Evolutionary conservation across 1,139 yeast species (phyloP), one percentile per base, ranked within the genome.

Genomic region (Yamadazyma sp.): DNA sequence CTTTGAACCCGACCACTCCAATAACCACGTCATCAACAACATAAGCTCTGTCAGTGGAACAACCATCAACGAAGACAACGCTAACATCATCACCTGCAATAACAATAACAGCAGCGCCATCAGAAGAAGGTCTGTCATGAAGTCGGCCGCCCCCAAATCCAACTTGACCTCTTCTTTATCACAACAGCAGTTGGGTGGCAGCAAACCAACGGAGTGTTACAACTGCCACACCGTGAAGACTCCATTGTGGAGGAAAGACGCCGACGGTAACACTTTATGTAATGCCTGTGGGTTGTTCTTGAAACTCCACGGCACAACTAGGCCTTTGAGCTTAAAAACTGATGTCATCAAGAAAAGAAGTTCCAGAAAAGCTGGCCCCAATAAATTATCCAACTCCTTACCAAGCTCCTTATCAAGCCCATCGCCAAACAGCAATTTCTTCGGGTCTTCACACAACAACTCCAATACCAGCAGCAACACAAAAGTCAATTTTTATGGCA

Each of bases 331-430:
- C 31, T 67, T 91, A 50, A 91, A 91, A 60, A 88, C 96, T 3
- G 96, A 89, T 62, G 89, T 89, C 11, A 91, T 91, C 54, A 87
- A 88, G 63, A 83, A 92, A 43, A 75, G 97, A 55, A 48, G 49
- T n/a, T 40, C 48, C 5, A 39, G 53, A 34, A 44, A 47, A 38
- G 36, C 45, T 1, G 27, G 36, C 17, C 33, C 40, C 3, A 38
- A 31, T 11, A 46, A 46, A 39, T 40, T 47, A 34, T 43, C 48
- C 5, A 46, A 44, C 37, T 44, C 51, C 3, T 29, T 50, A 24
- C 51, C 54, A 1, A 45, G 25, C 31, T 24, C 43, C 2, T 38
- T 41, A 10, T 31, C 29, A 14, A 39, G 39, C 25, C 40, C 40
- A 17, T 27, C 39, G 15, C 25, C 23, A 9, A 16, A 30, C 20